A percentile compares a stretch with the other conserved stretches of the same genome.
phyloP scores from a whole-genome alignment of 192 early-diverging fungal genomes.

The Gamsiella multidivaricata region DNA sequence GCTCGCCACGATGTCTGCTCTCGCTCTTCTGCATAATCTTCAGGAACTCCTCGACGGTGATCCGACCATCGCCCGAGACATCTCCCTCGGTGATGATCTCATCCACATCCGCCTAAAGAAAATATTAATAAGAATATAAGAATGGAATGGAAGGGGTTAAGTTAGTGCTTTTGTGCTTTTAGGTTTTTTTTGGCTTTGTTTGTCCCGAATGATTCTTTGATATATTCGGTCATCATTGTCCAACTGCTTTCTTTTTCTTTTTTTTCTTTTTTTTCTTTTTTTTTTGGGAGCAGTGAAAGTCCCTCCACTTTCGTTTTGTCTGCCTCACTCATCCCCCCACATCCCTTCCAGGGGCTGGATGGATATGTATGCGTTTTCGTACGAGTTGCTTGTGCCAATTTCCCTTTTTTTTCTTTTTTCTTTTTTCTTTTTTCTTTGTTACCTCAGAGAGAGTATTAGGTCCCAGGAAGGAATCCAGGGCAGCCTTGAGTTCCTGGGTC shows the following conservation, averaged over 20 bases:
- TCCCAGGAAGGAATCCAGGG: constrained; percentile 54
- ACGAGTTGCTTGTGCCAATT: too few relatives aligned
- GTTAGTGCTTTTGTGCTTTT: background rate
- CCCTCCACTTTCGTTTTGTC: background rate
- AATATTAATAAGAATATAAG: background rate
- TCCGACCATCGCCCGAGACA: constrained; percentile 84
- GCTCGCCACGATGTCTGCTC: constrained; percentile 38
- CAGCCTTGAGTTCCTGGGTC: constrained; percentile 69
- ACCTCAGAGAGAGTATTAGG: constrained; percentile 39
- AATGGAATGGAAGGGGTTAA: background rate
- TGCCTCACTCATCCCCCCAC: background rate
- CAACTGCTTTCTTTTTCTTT: too few relatives aligned
- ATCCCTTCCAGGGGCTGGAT: too few relatives aligned
- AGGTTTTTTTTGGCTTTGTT: too few relatives aligned
- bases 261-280: too few relatives aligned
- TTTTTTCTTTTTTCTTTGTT: too few relatives aligned
- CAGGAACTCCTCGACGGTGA: constrained; percentile 91
- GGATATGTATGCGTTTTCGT: too few relatives aligned
- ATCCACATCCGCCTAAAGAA: constrained; percentile 55
- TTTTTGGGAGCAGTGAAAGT: too few relatives aligned
- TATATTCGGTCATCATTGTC: constrained; percentile 22
- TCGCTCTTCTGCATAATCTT: constrained; percentile 71
- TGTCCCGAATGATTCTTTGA: background rate
- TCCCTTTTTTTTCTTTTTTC: too few relatives aligned
- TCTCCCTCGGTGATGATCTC: constrained; percentile 80